A percentile compares a stretch with the other conserved stretches of the same genome.
Evolutionary conservation across 139 green algal genomes (phyloP).

Genomic region (Ettlia oleoabundans): DNA sequence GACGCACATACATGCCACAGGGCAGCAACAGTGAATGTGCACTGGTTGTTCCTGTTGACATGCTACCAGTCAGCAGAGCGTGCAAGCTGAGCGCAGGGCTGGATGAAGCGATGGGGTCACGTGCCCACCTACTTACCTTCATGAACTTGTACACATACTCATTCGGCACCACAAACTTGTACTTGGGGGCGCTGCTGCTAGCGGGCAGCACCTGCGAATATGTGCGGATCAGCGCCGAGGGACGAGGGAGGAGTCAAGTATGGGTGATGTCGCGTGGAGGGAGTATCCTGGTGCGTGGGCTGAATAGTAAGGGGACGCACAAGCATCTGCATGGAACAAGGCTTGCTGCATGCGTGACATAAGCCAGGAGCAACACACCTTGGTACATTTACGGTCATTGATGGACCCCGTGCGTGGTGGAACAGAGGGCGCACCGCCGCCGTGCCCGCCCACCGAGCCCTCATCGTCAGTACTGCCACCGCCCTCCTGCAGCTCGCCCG

Average conservation of each 20-base stretch:
- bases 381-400: slow-evolving; percentile 35
- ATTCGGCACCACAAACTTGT: slow-evolving; percentile 54
- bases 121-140: too few relatives aligned
- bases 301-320: too few relatives aligned
- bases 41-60: too few relatives aligned
- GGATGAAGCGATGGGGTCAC: too few relatives aligned
- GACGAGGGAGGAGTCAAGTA: background rate
- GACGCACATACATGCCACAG: too few relatives aligned
- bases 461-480: background rate
- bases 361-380: background rate
- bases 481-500: background rate
- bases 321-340: too few relatives aligned
- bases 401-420: slow-evolving; percentile 26
- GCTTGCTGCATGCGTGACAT: too few relatives aligned
- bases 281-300: too few relatives aligned
- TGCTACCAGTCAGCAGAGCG: too few relatives aligned
- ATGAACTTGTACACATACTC: slow-evolving; percentile 55
- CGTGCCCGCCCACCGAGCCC: background rate
- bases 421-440: background rate
- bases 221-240: background rate
- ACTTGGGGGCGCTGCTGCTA: slow-evolving; percentile 40
- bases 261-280: too few relatives aligned
- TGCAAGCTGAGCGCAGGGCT: too few relatives aligned
- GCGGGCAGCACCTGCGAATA: slow-evolving; percentile 39
- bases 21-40: too few relatives aligned